Conservation (phyloP, 257 asterid species). For the Ajuga chamaepitys region DNA sequence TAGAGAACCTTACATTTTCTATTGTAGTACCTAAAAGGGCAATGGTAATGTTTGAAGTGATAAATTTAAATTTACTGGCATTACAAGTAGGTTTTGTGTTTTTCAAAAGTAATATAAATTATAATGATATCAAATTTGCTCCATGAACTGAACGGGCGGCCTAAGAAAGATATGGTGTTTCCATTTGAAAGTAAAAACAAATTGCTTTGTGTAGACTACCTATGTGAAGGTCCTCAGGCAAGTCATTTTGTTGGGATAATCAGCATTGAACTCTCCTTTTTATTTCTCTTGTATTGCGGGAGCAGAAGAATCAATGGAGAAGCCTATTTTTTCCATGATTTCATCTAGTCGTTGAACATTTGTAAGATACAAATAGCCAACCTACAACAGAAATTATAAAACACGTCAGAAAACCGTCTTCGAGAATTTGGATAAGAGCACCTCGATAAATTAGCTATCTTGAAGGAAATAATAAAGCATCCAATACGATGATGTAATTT, state of each 20-base stretch:
- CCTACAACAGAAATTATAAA: conserved; percentile 30
- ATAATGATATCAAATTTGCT: too few species aligned
- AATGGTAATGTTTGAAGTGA: too few species aligned
- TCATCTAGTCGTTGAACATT: conserved; percentile 66
- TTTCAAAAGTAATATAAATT: too few species aligned
- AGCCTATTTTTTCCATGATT: conserved; percentile 82
- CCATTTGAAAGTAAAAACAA: neutral
- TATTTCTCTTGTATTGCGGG: conserved; percentile 28
- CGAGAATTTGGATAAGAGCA: too few species aligned
- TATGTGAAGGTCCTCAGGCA: neutral
- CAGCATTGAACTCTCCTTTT: conserved; percentile 9
- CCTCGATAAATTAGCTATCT: neutral
- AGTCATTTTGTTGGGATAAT: conserved; percentile 2
- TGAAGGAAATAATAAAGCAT: neutral
- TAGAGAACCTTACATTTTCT: neutral
- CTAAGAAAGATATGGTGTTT: neutral
- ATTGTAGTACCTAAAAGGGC: too few species aligned
- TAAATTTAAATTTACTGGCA: too few species aligned
- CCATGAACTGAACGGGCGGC: too few species aligned
- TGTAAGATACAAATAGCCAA: conserved; percentile 87
- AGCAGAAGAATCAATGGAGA: conserved; percentile 45
- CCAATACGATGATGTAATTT: neutral
- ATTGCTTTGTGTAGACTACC: conserved; percentile 4
- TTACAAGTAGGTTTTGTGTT: too few species aligned
- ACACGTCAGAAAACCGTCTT: neutral